Evolutionary conservation across 2,329 filamentous ascomycete genomes (phyloP).

Genomic region (Fusarium circinatum): DNA sequence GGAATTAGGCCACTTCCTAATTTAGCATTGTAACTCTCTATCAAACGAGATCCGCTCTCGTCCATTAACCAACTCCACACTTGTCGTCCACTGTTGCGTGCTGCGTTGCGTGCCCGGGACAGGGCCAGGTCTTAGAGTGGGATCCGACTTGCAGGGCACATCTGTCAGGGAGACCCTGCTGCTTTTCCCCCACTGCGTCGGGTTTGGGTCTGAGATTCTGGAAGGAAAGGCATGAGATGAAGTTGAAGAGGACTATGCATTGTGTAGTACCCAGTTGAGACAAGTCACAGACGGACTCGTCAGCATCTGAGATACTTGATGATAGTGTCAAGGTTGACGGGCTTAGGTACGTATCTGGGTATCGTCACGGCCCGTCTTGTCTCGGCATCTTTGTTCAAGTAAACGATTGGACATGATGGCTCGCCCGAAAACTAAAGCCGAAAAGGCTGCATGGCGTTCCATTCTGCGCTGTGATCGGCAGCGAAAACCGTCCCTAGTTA

Average conservation of each 20-base stretch:
- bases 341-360: neutral
- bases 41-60: slow-evolving; percentile 17
- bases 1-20: neutral
- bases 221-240: neutral
- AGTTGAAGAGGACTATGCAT: neutral
- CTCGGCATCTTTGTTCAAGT: slow-evolving; percentile 26
- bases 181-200: slow-evolving; percentile 10
- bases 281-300: neutral
- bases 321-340: neutral
- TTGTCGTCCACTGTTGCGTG: slow-evolving; percentile 27
- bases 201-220: neutral
- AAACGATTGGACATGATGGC: slow-evolving; percentile 9
- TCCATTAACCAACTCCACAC: slow-evolving; percentile 9
- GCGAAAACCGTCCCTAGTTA: slow-evolving; percentile 14
- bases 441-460: slow-evolving; percentile 33
- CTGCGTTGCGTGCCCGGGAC: slow-evolving; percentile 27
- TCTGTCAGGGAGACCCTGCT: slow-evolving; percentile 7
- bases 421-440: slow-evolving; percentile 15
- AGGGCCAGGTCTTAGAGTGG: neutral
- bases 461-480: slow-evolving; percentile 31
- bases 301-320: neutral
- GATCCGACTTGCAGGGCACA: slow-evolving; percentile 13
- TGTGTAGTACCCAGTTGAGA: neutral
- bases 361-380: slow-evolving; percentile 33
- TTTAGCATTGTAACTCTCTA: slow-evolving; percentile 5